These are phyloP conservation scores for Plasmodium malariae DNA, from an alignment of 169 alveolate species.

Conservation along the genomic window DNA sequence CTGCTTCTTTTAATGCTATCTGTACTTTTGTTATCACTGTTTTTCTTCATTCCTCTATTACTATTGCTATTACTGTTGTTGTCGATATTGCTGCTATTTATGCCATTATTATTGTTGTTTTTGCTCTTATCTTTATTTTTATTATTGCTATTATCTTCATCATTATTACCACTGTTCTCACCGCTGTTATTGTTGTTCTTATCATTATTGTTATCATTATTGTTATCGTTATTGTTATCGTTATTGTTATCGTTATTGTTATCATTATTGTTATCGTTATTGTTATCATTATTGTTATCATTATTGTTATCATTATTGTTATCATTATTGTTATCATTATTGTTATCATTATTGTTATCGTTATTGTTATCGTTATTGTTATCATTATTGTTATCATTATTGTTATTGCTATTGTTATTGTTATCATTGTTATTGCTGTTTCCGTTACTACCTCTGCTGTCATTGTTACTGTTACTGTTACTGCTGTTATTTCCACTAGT, in stretches of 20 bases:
- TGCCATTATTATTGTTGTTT: neutral
- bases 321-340: constrained; percentile 10
- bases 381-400: neutral
- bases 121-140: neutral
- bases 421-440: neutral
- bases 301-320: neutral
- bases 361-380: neutral
- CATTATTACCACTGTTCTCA: neutral
- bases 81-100: neutral
- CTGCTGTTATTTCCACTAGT: neutral
- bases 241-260: neutral
- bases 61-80: neutral
- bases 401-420: neutral
- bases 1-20: neutral
- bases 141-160: neutral
- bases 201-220: neutral
- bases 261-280: neutral
- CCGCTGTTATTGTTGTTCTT: neutral
- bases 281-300: neutral
- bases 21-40: neutral
- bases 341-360: neutral
- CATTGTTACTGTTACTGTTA: neutral
- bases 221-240: neutral
- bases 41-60: constrained; percentile 5
- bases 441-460: neutral